Base-by-base conservation (phyloP, 2,329 filamentous ascomycete genomes). In the Balansia obtecta region DNA sequence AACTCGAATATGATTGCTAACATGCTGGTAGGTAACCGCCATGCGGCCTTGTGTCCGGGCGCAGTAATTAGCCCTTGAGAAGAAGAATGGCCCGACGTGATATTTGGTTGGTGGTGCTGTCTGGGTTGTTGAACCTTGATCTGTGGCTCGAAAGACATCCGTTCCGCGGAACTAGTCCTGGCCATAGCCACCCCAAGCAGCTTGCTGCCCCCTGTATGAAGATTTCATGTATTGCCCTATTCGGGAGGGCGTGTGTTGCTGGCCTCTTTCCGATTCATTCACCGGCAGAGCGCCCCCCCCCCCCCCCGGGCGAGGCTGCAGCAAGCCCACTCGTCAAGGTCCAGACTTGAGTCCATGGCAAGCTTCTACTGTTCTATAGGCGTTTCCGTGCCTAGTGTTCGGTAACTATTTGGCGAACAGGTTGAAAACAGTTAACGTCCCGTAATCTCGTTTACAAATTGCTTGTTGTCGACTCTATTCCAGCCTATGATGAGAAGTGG, bases 231-330 rank as follows among this genome's bases (percentile, higher is more conserved):
- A 39, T 43, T 46, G 34, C 42, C 43, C 43, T 38, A 42, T 47
- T 45, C 45, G 40, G 45, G 40, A 41, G 50, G 43, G 46, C 30
- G 40, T 46, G 38, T 18, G 39, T n/a, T 41, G 37, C 42, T 48
- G 50, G 50, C 46, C n/a, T 46, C 34, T 27, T 46, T 49, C 50
- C 50, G 50, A 49, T 52, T 49, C 50, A 48, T 46, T 49, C 46
- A 27, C 43, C 42, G 38, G 15, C 45, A 46, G 38, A 37, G 30
- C 38, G 30, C 49, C 38, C 44, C 38, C 27, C 40, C 37, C n/a
- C n/a, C n/a, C n/a, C n/a, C n/a, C n/a, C n/a, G n/a, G n/a, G 37
- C 13, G 44, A 45, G 49, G 27, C 37, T 50, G 20, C 42, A 18
- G 34, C 22, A 50, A 27, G 27, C 43, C 49, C 38, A 37, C 30